Evolutionary conservation across 1,139 yeast genomes (phyloP), one percentile per base, ranked within the genome.

Genomic region (Candida sojae): DNA sequence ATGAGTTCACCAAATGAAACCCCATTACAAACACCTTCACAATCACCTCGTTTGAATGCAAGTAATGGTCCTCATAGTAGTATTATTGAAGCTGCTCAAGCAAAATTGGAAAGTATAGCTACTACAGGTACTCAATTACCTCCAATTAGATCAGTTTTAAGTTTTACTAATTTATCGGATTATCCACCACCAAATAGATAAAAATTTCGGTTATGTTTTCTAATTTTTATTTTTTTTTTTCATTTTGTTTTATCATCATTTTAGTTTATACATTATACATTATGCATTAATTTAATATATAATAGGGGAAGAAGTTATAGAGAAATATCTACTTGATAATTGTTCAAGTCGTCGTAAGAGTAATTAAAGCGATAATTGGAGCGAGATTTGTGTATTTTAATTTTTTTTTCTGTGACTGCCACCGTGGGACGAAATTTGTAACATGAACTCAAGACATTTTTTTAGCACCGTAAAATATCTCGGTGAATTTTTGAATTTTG

Each of bases 111-210:
- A 31, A 56, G 69, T 50, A 75, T 75, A 40, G 78, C 80, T 6
- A 66, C 68, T 45, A 65, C 66, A 13, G 77, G 79, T 10, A 73
- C 77, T 2, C 67, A 62, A 51, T 65, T 75, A 47, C 80, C 80
- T 5, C 80, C 80, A 4, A 74, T 75, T 43, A 58, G 79, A 44
- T 62, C 73, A 34, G 76, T 75, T 28, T 67, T 74, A 52, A 65
- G 68, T 48, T 68, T 70, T 50, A 60, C 66, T 13, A 53, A 57
- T 7, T 52, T 60, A 43, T 51, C 50, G 25, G 51, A 49, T 33
- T 53, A 49, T 39, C 55, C 56, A 5, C 41, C 38, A 9, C 45
- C 47, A 29, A 39, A 13, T 35, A 31, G 11, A 21, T 32, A 25
- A 12, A 21, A 21, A 17, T 4, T 26, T 6, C 29, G 29, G 6